Percentiles rank a stretch among this genome's conserved stretches.
Evolutionary conservation across 805 yeast species (phyloP).

Genomic region (Zygoascus tannicola): DNA sequence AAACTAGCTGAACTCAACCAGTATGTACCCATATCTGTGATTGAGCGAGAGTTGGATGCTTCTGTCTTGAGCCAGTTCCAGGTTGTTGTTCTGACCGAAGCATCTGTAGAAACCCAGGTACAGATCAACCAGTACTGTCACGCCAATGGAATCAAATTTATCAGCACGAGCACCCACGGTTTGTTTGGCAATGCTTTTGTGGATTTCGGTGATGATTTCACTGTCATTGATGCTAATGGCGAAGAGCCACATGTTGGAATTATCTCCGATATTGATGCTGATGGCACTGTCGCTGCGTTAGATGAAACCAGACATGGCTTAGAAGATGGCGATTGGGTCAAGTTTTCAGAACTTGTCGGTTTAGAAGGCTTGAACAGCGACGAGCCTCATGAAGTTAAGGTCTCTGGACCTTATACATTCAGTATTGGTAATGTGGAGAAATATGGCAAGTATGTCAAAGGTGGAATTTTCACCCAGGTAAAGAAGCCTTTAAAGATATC

Average conservation of each 20-base stretch:
- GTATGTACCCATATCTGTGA: conserved; percentile 77
- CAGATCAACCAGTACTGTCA: conserved; percentile 71
- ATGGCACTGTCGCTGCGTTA: conserved; percentile 89
- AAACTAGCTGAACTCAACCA: conserved; percentile 75
- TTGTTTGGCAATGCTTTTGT: conserved; percentile 82
- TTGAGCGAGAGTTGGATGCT: conserved; percentile 44
- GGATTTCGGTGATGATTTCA: conserved; percentile 78
- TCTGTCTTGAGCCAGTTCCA: conserved; percentile 51
- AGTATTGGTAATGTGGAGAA: conserved; percentile 47
- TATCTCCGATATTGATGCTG: conserved; percentile 75
- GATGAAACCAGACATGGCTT: conserved; percentile 90
- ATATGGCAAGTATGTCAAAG: conserved; percentile 60
- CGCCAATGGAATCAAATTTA: conserved; percentile 61
- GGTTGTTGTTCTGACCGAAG: conserved; percentile 82
- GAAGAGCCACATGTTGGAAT: conserved; percentile 87
- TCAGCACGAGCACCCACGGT: conserved; percentile 77
- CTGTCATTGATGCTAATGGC: conserved; percentile 78
- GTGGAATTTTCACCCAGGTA: conserved; percentile 89
- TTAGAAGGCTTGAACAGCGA: conserved; percentile 67
- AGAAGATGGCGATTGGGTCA: conserved; percentile 85
- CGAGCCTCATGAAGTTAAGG: conserved; percentile 63
- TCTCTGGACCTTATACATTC: conserved; percentile 92
- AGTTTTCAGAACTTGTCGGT: conserved; percentile 80
- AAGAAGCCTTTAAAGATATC: conserved; percentile 62
- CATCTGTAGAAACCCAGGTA: conserved; percentile 63